Conservation (phyloP, 768 basidiomycete species). For the Tephrocybe sp. region DNA sequence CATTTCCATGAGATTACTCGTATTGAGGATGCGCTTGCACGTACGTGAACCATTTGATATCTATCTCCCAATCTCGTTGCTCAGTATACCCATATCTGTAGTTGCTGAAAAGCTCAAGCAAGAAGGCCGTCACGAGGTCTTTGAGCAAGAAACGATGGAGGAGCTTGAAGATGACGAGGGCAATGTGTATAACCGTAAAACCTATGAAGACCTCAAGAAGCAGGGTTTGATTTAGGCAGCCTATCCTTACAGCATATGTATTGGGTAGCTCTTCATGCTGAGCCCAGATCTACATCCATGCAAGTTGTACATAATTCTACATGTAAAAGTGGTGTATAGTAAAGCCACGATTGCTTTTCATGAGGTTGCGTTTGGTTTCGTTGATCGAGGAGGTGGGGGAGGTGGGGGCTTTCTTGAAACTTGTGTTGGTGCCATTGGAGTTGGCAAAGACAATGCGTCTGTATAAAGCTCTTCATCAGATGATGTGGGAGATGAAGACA, state of each 20-base stretch:
- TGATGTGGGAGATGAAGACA: constrained; percentile 76
- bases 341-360: not conserved
- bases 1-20: constrained; percentile 99
- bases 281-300: not conserved
- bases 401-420: constrained; percentile 37
- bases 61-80: not conserved
- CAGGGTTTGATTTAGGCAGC: constrained; percentile 75
- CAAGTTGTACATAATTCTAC: constrained; percentile 3
- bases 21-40: constrained; percentile 92
- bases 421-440: constrained; percentile 65
- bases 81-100: constrained; percentile 25
- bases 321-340: not conserved
- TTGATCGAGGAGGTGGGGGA: constrained; percentile 43
- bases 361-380: constrained; percentile 17
- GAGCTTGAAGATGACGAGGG: constrained; percentile 98
- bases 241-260: constrained; percentile 4
- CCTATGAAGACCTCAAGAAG: constrained; percentile 96
- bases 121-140: constrained; percentile 93
- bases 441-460: constrained; percentile 66
- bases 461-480: constrained; percentile 85
- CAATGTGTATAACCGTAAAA: constrained; percentile 97
- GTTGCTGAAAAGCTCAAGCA: constrained; percentile 97
- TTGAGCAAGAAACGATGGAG: constrained; percentile 93
- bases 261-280: not conserved
- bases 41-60: constrained; percentile 49